Evolutionary conservation across 2,329 filamentous ascomycete species (phyloP).

Genomic region (Fusarium pseudocircinatum): DNA sequence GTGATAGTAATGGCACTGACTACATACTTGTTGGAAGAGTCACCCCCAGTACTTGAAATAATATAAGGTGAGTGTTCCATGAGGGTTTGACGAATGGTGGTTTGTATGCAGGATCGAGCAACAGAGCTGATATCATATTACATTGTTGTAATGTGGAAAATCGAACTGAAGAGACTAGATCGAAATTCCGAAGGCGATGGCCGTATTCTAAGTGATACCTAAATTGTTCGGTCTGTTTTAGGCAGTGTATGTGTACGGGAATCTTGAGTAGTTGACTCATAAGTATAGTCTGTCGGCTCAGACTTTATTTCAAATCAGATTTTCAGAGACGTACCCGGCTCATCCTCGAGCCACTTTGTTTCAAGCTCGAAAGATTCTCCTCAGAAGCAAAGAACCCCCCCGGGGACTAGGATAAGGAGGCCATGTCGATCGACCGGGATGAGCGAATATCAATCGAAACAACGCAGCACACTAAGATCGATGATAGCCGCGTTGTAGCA

Average conservation of each 20-base stretch:
- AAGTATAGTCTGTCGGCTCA: neutral
- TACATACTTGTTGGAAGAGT: neutral
- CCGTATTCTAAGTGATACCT: neutral
- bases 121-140: neutral
- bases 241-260: neutral
- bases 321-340: neutral
- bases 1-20: neutral
- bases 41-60: neutral
- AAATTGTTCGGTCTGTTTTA: neutral
- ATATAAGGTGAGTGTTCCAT: neutral
- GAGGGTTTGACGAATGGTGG: neutral
- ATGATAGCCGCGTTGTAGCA: slow-evolving; percentile 18
- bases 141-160: neutral
- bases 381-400: neutral
- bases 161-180: neutral
- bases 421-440: slow-evolving; percentile 28
- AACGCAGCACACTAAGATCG: slow-evolving; percentile 30
- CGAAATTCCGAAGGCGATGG: neutral
- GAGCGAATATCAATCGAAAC: slow-evolving; percentile 19
- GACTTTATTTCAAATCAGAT: neutral
- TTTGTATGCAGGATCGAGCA: neutral
- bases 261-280: neutral
- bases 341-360: slow-evolving; percentile 1
- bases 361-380: neutral
- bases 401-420: slow-evolving; percentile 12